These are phyloP conservation scores for Verbena officinalis DNA, from an alignment of 257 asterid genomes.

Conservation along the genomic window DNA sequence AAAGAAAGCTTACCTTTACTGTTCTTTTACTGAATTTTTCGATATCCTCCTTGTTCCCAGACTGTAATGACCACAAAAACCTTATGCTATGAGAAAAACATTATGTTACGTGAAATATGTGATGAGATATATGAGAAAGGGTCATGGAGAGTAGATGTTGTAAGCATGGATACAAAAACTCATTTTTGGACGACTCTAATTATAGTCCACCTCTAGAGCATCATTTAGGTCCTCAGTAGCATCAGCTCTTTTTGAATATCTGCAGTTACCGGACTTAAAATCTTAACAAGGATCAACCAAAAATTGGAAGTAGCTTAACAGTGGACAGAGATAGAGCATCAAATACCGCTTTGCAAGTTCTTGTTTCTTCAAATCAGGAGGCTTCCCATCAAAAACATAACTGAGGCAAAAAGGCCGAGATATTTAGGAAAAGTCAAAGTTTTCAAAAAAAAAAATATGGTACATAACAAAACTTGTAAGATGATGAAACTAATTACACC, in stretches of 20 bases:
- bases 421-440: slow-evolving; percentile 17
- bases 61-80: slow-evolving; percentile 45
- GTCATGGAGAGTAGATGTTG: background rate
- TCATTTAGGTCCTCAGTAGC: slow-evolving; percentile 81
- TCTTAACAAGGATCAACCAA: slow-evolving; percentile 12
- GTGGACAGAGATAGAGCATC: slow-evolving; percentile 23
- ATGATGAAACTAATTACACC: slow-evolving; percentile 52
- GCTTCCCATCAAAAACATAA: slow-evolving; percentile 94
- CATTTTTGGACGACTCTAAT: slow-evolving; percentile 9
- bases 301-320: slow-evolving; percentile 20
- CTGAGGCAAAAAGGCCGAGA: slow-evolving; percentile 39
- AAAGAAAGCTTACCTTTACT: slow-evolving; percentile 68
- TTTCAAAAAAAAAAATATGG: slow-evolving; percentile 19
- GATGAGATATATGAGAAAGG: slow-evolving; percentile 10
- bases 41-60: slow-evolving; percentile 84
- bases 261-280: slow-evolving; percentile 38
- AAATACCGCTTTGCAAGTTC: slow-evolving; percentile 96
- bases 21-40: slow-evolving; percentile 98
- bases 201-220: slow-evolving; percentile 73
- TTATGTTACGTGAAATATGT: background rate
- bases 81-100: slow-evolving; percentile 23
- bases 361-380: slow-evolving; percentile 94
- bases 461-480: slow-evolving; percentile 17
- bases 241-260: slow-evolving; percentile 85
- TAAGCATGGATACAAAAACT: slow-evolving; percentile 8